Percentiles rank a stretch among this genome's conserved stretches.
Conservation (phyloP, 345 rosid species). For the Rhodamnia rubescens region DNA sequence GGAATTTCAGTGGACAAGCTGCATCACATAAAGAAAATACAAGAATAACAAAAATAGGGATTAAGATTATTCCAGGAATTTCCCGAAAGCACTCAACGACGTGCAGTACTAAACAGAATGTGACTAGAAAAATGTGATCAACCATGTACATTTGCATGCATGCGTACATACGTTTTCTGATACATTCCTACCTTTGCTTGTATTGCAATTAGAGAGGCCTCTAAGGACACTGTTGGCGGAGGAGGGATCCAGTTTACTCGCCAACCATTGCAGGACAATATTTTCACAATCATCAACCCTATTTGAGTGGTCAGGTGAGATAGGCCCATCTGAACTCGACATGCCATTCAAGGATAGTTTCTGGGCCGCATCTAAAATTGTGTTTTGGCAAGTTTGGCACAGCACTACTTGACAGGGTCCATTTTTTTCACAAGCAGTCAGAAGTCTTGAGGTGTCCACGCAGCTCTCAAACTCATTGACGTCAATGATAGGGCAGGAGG, state of each 20-base stretch:
- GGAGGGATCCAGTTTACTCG: conserved; percentile 25
- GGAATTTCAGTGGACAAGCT: too few species aligned
- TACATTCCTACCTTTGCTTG: conserved; percentile 27
- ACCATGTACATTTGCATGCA: background rate
- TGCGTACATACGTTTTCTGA: background rate
- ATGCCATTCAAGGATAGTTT: conserved; percentile 9
- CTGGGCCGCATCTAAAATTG: conserved; percentile 32
- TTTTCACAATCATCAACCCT: conserved; percentile 26
- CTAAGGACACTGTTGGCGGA: conserved; percentile 28
- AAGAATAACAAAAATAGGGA: too few species aligned
- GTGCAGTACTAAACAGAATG: too few species aligned
- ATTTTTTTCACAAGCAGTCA: conserved; percentile 35
- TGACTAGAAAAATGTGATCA: background rate
- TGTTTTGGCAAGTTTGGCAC: conserved; percentile 39
- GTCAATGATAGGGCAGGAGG: conserved; percentile 36
- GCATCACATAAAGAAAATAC: too few species aligned
- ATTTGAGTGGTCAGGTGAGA: conserved; percentile 16
- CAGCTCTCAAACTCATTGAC: conserved; percentile 31
- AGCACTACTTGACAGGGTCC: conserved; percentile 39
- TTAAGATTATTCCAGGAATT: too few species aligned
- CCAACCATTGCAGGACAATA: conserved; percentile 37
- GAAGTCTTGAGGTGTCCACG: conserved; percentile 30
- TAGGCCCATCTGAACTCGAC: background rate
- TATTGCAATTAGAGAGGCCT: conserved; percentile 39
- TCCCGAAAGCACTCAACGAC: too few species aligned